phyloP scores from a whole-genome alignment of 2,329 filamentous ascomycete genomes.

The Penicillium sp. region DNA sequence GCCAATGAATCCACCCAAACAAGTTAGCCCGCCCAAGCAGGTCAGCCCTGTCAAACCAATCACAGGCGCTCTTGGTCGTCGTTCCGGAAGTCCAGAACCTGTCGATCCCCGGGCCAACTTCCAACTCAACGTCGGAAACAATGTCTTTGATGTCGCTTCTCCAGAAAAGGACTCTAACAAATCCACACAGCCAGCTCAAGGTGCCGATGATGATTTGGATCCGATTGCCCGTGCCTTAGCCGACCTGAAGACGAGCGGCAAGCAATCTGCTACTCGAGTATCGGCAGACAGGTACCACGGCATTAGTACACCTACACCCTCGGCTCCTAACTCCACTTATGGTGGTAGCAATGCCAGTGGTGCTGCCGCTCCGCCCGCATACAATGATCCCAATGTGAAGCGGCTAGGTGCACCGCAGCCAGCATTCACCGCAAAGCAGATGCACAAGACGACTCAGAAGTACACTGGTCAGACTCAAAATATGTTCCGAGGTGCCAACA shows the following conservation, averaged over 20 bases:
- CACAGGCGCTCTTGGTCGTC: slow-evolving; percentile 25
- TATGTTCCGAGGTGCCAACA: slow-evolving; percentile 61
- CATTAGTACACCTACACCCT: slow-evolving; percentile 76
- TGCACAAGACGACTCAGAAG: slow-evolving; percentile 92
- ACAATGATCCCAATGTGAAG: slow-evolving; percentile 72
- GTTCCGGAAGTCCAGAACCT: slow-evolving; percentile 71
- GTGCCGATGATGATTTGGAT: slow-evolving; percentile 66
- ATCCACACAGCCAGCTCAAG: slow-evolving; percentile 40
- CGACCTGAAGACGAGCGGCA: slow-evolving; percentile 84
- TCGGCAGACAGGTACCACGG: slow-evolving; percentile 96
- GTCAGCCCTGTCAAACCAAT: slow-evolving; percentile 48
- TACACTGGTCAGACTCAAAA: slow-evolving; percentile 80
- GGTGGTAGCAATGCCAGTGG: slow-evolving; percentile 34
- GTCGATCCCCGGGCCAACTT: slow-evolving; percentile 91
- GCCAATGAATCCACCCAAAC: slow-evolving; percentile 43
- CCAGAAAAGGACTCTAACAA: slow-evolving; percentile 63
- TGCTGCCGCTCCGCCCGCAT: slow-evolving; percentile 79
- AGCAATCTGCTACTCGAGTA: slow-evolving; percentile 78
- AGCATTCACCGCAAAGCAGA: slow-evolving; percentile 88
- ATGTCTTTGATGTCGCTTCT: slow-evolving; percentile 89
- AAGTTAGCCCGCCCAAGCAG: slow-evolving; percentile 45
- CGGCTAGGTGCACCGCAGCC: slow-evolving; percentile 86
- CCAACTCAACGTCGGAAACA: slow-evolving; percentile 91
- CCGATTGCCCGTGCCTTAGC: slow-evolving; percentile 91
- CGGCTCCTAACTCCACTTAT: slow-evolving; percentile 41